Evolutionary conservation across 2,329 filamentous ascomycete genomes (phyloP).

Genomic region (Verticillium nubilum): DNA sequence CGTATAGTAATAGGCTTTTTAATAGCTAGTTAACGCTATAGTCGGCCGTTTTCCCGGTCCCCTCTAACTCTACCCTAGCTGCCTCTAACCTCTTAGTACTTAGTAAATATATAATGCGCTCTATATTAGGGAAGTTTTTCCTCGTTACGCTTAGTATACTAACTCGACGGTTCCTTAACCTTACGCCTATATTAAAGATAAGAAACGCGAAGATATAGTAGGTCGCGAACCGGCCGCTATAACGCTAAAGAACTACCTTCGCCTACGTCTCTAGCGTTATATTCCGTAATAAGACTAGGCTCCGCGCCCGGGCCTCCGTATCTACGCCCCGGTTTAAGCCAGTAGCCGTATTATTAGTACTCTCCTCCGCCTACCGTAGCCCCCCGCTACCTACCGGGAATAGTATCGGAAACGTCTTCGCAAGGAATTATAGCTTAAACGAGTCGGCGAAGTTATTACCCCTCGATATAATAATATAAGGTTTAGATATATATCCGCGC

Average conservation of each 20-base stretch:
- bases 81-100: background rate
- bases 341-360: background rate
- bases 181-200: background rate
- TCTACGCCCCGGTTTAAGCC: background rate
- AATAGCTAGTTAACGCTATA: background rate
- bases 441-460: background rate
- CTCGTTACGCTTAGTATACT: background rate
- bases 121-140: background rate
- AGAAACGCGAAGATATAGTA: background rate
- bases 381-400: background rate
- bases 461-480: background rate
- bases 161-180: background rate
- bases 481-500: too few relatives aligned
- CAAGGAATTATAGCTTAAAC: background rate
- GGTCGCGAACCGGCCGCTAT: background rate
- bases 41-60: constrained; percentile 1
- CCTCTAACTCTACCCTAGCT: background rate
- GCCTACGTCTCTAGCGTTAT: background rate
- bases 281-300: background rate
- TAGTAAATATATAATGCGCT: background rate
- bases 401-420: background rate
- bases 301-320: too few relatives aligned
- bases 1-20: background rate
- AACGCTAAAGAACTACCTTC: background rate
- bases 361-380: background rate